Evolutionary conservation across 345 rosid genomes (phyloP), one percentile per base, ranked within the genome.

Genomic region (Rhizophora apiculata): DNA sequence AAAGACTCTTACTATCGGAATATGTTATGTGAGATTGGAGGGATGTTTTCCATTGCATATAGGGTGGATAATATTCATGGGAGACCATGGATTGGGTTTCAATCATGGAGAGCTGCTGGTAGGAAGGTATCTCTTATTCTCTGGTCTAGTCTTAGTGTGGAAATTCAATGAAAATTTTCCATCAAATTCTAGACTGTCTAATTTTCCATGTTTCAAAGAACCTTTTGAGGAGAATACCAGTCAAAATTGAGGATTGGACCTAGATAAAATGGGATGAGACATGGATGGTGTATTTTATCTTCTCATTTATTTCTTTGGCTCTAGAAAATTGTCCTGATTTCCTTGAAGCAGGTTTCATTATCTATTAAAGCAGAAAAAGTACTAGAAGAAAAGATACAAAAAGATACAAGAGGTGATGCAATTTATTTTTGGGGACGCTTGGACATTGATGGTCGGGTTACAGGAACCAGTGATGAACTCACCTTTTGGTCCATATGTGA

Each of bases 1-100:
- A 90, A 89, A 72, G 83, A 82, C 65, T 81, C 88, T 51, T 79
- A 79, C 76, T 89, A 85, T 68, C 80, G 81, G 72, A 80, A 90
- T 76, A 63, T 86, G 72, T 86, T 92, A 22, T 92, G 99, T 73
- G 99, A 95, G 81, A 78, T 86, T 65, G 99, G 99, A 73, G 99
- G 99, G 78, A 87, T 95, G 97, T 87, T 95, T 80, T 80, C 98
- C 34, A 78, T 95, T 68, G 98, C 98, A 71, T 85, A 85, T 64
- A 85, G 71, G 86, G 92, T 95, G 70, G 99, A 95, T 79, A 83
- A 83, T 80, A 85, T 92, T 81, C 99, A 95, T 83, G 82, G 66
- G 76, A 88, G 98, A 81, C 99, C 99, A 68, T 92, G 99, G 99
- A 95, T 95, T 76, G 99, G 99, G 60, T 95, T 95, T 80, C 99